A percentile compares a stretch with the other conserved stretches of the same genome.
phyloP scores from a whole-genome alignment of 805 yeast genomes.

The Saccharomyces eubayanus region DNA sequence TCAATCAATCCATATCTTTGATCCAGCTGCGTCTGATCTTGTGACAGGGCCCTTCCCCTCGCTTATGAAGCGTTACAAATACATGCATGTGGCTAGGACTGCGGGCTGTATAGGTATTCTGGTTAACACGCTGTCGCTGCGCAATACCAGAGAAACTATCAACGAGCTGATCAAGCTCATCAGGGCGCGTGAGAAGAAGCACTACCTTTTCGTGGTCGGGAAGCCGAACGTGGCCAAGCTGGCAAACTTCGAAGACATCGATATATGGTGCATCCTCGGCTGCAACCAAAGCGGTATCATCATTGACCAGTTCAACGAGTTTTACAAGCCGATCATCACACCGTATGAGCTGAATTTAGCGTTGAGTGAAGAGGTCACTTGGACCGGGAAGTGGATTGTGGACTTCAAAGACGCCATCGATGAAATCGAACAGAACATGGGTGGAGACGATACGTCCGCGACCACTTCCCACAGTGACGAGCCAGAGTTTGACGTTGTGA shows the following conservation, averaged over 20 bases:
- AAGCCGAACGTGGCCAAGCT: constrained; percentile 95
- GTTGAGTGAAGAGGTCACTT: constrained; percentile 59
- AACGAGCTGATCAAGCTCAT: constrained; percentile 54
- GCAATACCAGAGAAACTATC: constrained; percentile 62
- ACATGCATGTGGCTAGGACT: constrained; percentile 80
- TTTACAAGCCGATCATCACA: constrained; percentile 84
- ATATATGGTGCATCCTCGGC: constrained; percentile 89
- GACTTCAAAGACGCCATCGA: constrained; percentile 54
- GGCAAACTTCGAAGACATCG: constrained; percentile 92
- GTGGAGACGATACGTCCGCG: constrained; percentile 8
- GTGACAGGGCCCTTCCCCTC: constrained; percentile 63
- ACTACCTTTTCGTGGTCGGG: constrained; percentile 91
- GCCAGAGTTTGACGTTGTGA: constrained; percentile 84
- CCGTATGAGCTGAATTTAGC: constrained; percentile 88
- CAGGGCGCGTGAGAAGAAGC: constrained; percentile 74
- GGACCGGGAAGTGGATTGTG: constrained; percentile 93
- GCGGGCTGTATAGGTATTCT: constrained; percentile 89
- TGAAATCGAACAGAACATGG: constrained; percentile 31
- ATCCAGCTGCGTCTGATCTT: constrained; percentile 33
- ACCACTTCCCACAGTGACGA: constrained; percentile 3
- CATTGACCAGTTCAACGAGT: constrained; percentile 68
- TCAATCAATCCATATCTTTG: constrained; percentile 41
- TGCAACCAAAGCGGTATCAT: constrained; percentile 92
- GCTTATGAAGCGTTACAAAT: constrained; percentile 72
- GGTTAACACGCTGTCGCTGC: constrained; percentile 79